Conservation (phyloP, 192 early-diverging fungal genomes). For the Coemansia sp. region DNA sequence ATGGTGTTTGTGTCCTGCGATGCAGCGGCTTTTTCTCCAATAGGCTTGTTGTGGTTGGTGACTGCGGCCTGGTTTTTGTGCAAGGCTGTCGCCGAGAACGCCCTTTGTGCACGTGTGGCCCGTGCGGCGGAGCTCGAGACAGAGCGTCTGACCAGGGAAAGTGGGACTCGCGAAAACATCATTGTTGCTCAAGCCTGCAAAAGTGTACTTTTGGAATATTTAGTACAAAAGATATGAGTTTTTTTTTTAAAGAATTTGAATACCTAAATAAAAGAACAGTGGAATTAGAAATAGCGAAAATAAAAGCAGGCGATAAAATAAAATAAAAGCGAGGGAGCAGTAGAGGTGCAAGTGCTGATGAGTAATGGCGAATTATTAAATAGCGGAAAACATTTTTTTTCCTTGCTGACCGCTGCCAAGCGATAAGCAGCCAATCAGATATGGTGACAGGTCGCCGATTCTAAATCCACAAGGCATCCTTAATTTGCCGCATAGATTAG, state of each 20-base stretch:
- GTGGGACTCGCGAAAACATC: neutral
- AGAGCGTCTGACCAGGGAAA: neutral
- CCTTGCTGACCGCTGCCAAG: too few relatives aligned
- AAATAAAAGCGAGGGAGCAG: too few relatives aligned
- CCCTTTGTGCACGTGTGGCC: constrained; percentile 2
- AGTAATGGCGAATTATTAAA: too few relatives aligned
- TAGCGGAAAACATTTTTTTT: too few relatives aligned
- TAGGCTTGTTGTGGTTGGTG: constrained; percentile 49
- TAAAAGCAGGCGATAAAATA: neutral
- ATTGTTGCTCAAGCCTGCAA: neutral
- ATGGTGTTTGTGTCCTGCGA: constrained; percentile 21
- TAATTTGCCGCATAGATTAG: too few relatives aligned
- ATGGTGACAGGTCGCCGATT: too few relatives aligned
- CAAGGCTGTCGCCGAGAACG: constrained; percentile 34
- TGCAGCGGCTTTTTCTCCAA: constrained; percentile 6
- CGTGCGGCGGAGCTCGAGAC: constrained; percentile 17
- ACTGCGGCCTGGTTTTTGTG: constrained; percentile 13
- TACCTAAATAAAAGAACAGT: neutral
- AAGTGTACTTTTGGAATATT: too few relatives aligned
- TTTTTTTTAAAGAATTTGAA: too few relatives aligned
- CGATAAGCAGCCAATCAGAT: too few relatives aligned
- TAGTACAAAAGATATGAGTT: neutral
- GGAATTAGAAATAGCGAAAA: neutral
- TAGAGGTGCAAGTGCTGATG: too few relatives aligned
- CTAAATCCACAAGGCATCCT: too few relatives aligned